Evolutionary conservation across 1,139 yeast genomes (phyloP), one percentile per base, ranked within the genome.

Genomic region (Diutina neorugosa): DNA sequence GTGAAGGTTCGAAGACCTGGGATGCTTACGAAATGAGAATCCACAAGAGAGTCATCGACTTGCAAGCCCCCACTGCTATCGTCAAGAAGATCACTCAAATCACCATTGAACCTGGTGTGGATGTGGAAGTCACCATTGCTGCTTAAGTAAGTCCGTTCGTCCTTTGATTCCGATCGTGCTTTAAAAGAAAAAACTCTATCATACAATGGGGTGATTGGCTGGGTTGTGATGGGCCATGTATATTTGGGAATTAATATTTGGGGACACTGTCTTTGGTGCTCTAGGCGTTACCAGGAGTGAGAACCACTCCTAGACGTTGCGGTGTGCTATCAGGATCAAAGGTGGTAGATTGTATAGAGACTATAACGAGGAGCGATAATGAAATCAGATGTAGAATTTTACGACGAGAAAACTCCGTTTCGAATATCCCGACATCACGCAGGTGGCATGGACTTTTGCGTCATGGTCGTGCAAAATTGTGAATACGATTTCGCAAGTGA

Each of bases 1-100:
- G 99, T 91, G 98, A 94, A 83, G 99, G 99, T 91, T 93, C 98
- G 69, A 93, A 94, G 91, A 94, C 99, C 69, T 94, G 97, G 97
- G 99, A 94, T 76, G 80, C 95, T 69, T 94, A 84, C 77, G 98
- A 94, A 83, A 88, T 94, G 96, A 90, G 98, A 86, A 90, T 94
- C 82, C 98, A 94, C 96, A 94, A 94, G 94, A 91, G 99, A 81
- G 86, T 89, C 76, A 89, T 93, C 71, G 97, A 93, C 82, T 84
- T 94, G 77, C 94, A 88, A 80, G 96, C 98, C 65, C 96, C 97
- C 75, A 89, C 96, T 71, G 80, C 82, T 63, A 77, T 85, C 65
- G 96, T 94, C 77, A 89, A 87, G 86, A 87, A 86, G 80, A 89
- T 93, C 80, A 91, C 98, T 69, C 93, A 91, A 75, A 81, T 84